A percentile compares a stretch with the other conserved stretches of the same genome.
Conservation (phyloP, 1,139 yeast species). For the Taphrina pruni region DNA sequence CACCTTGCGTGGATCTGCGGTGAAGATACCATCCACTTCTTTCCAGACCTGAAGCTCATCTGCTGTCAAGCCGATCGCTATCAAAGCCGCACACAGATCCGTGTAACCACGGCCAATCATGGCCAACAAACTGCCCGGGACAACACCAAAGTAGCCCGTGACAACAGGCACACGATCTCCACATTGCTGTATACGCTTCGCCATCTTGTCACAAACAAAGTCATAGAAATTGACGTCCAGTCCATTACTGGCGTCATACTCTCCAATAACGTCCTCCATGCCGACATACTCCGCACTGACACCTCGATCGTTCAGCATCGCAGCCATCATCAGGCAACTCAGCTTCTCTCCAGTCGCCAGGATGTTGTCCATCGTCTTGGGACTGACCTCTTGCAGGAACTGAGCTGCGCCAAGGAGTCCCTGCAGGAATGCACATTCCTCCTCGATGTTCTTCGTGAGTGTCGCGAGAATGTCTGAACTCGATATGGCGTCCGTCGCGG, state of each 20-base stretch:
- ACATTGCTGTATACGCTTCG: conserved; percentile 58
- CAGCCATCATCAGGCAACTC: conserved; percentile 85
- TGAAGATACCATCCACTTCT: conserved; percentile 97
- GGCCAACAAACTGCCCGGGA: conserved; percentile 90
- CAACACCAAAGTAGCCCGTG: conserved; percentile 92
- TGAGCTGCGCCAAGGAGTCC: conserved; percentile 83
- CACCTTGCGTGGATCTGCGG: conserved; percentile 97
- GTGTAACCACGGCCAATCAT: conserved; percentile 98
- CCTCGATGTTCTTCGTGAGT: conserved; percentile 63
- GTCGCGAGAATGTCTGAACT: conserved; percentile 57
- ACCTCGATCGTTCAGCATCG: conserved; percentile 80
- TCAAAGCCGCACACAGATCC: conserved; percentile 93
- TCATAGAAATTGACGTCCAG: conserved; percentile 71
- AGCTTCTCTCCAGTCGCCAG: conserved; percentile 94
- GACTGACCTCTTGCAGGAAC: conserved; percentile 87
- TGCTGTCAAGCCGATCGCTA: conserved; percentile 90
- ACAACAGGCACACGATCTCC: conserved; percentile 71
- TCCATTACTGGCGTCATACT: conserved; percentile 51
- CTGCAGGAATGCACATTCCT: conserved; percentile 70
- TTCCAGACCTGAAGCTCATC: conserved; percentile 98
- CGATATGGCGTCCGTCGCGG: conserved; percentile 66
- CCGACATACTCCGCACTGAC: conserved; percentile 78
- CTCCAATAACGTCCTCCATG: conserved; percentile 67
- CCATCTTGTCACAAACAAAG: conserved; percentile 66
- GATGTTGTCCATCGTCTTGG: conserved; percentile 84